phyloP scores from a whole-genome alignment of 2,329 filamentous ascomycete genomes.

The Penicillium sp. region DNA sequence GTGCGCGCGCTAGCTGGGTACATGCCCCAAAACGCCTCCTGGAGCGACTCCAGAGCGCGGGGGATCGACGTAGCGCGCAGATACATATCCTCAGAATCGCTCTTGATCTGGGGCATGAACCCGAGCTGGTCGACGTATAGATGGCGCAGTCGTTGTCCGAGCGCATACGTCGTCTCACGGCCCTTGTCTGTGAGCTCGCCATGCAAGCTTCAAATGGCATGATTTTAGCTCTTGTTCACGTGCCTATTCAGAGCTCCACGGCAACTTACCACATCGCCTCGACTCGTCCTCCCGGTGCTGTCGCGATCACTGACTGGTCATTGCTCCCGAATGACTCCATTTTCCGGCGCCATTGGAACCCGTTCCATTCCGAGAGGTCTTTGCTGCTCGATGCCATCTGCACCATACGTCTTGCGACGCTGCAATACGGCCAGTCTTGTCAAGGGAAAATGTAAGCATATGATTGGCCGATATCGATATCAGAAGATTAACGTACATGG shows the following conservation, averaged over 20 bases:
- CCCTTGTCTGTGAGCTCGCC: slow-evolving; percentile 74
- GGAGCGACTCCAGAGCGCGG: slow-evolving; percentile 72
- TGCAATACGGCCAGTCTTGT: slow-evolving; percentile 87
- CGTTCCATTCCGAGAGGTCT: slow-evolving; percentile 55
- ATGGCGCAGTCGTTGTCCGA: slow-evolving; percentile 65
- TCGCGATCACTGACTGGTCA: slow-evolving; percentile 67
- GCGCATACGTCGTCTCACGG: slow-evolving; percentile 66
- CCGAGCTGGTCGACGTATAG: slow-evolving; percentile 73
- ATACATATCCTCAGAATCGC: slow-evolving; percentile 62
- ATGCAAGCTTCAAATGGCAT: slow-evolving; percentile 38
- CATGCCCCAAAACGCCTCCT: slow-evolving; percentile 71
- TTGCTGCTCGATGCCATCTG: slow-evolving; percentile 57
- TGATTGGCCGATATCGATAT: not conserved
- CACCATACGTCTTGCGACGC: slow-evolving; percentile 68
- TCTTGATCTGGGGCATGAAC: slow-evolving; percentile 64
- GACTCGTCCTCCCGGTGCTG: slow-evolving; percentile 66
- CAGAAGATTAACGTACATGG: slow-evolving; percentile 40
- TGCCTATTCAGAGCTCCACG: not conserved
- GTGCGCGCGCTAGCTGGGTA: slow-evolving; percentile 60
- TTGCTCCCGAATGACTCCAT: slow-evolving; percentile 76
- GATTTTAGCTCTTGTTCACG: slow-evolving; percentile 9
- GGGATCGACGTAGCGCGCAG: slow-evolving; percentile 72
- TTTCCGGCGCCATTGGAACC: slow-evolving; percentile 64
- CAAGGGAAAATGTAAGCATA: slow-evolving; percentile 19
- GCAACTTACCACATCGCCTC: slow-evolving; percentile 73